These are phyloP conservation scores for Withania somnifera DNA, from an alignment of 305 asterid species.

Conservation along the genomic window DNA sequence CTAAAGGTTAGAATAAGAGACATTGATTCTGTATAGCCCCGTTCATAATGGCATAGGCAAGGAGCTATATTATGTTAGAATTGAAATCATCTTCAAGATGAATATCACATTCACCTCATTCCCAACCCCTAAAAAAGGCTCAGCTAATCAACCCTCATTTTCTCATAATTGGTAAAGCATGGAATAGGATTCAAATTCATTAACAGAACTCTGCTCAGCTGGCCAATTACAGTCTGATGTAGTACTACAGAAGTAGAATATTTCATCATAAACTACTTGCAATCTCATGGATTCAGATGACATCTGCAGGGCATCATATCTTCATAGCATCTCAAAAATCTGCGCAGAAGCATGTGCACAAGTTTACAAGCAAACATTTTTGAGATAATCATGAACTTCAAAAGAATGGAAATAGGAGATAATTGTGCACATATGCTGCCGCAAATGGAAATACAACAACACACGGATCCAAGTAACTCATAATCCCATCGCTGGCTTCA, in stretches of 20 bases:
- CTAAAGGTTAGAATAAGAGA: neutral
- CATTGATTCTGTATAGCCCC: neutral
- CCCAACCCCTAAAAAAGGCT: neutral
- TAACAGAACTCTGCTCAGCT: neutral
- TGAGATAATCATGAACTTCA: neutral
- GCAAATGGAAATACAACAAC: neutral
- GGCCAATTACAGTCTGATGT: neutral
- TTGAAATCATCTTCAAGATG: neutral
- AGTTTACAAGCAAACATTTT: neutral
- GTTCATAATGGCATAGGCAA: neutral
- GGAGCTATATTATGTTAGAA: neutral
- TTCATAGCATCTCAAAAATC: slow-evolving; percentile 85
- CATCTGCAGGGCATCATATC: slow-evolving; percentile 15
- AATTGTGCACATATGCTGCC: neutral
- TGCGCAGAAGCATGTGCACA: slow-evolving; percentile 18
- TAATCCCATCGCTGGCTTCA: neutral
- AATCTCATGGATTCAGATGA: neutral
- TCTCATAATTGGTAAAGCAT: neutral
- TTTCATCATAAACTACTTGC: neutral
- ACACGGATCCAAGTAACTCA: neutral
- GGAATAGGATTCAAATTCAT: neutral
- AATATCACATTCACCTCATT: neutral
- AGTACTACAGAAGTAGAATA: neutral
- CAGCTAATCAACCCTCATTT: neutral
- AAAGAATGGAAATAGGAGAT: neutral